Percentiles rank a stretch among this genome's conserved stretches.
These are phyloP conservation scores for Boletus rubescentipes DNA, from an alignment of 768 basidiomycete species.

Conservation along the genomic window DNA sequence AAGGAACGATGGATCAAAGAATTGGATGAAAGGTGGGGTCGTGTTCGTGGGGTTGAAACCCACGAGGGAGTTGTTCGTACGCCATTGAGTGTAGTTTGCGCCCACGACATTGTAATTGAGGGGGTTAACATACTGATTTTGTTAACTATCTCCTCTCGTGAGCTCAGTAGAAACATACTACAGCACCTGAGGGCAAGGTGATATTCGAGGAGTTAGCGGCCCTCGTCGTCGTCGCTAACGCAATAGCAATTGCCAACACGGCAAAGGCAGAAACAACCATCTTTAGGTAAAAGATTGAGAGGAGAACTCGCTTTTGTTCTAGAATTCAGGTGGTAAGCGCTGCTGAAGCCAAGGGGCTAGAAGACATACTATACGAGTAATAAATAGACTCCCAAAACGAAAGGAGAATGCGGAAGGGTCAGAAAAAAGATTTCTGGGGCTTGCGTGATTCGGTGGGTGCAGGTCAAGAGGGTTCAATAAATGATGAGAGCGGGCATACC, in stretches of 20 bases:
- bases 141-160: not conserved
- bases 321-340: too few relatives aligned
- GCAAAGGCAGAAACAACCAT: not conserved
- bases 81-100: slow-evolving; percentile 39
- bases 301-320: not conserved
- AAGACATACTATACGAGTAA: too few relatives aligned
- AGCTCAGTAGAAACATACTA: slow-evolving; percentile 14
- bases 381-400: too few relatives aligned
- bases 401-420: too few relatives aligned
- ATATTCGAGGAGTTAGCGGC: not conserved
- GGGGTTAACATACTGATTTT: slow-evolving; percentile 48
- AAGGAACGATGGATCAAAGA: slow-evolving; percentile 55
- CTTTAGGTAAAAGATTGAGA: not conserved
- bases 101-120: slow-evolving; percentile 52
- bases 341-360: too few relatives aligned
- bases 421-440: too few relatives aligned
- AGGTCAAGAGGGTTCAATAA: too few relatives aligned
- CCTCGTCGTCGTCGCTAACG: not conserved
- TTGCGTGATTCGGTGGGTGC: too few relatives aligned
- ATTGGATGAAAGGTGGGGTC: slow-evolving; percentile 57
- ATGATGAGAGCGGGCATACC: too few relatives aligned
- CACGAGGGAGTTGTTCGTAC: slow-evolving; percentile 36
- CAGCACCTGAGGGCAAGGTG: slow-evolving; percentile 22
- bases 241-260: slow-evolving; percentile 8
- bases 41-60: slow-evolving; percentile 66